phyloP scores from a whole-genome alignment of 805 yeast species.

The Candida michaelii region DNA sequence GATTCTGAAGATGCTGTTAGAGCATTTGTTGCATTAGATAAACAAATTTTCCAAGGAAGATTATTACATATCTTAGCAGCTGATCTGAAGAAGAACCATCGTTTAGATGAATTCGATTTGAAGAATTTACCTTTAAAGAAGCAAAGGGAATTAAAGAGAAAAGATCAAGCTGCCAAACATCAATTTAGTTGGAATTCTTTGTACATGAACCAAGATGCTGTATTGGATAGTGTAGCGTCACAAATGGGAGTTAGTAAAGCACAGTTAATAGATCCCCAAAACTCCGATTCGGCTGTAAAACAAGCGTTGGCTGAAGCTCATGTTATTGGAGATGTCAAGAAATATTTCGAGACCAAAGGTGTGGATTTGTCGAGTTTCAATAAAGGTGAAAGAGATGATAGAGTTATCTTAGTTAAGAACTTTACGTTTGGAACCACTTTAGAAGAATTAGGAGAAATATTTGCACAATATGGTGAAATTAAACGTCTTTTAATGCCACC shows the following conservation, averaged over 20 bases:
- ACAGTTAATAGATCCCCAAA: conserved; percentile 84
- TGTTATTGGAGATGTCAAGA: conserved; percentile 86
- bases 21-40: conserved; percentile 77
- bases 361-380: conserved; percentile 77
- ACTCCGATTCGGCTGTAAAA: conserved; percentile 85
- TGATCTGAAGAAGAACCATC: conserved; percentile 75
- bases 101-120: conserved; percentile 85
- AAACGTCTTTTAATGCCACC: conserved; percentile 90
- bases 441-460: conserved; percentile 80
- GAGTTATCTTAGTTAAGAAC: conserved; percentile 79
- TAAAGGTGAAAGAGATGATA: conserved; percentile 72
- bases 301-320: conserved; percentile 98
- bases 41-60: conserved; percentile 91
- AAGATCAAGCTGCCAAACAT: conserved; percentile 78
- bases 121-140: conserved; percentile 90
- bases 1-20: conserved; percentile 68
- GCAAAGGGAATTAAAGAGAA: conserved; percentile 80
- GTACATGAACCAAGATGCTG: conserved; percentile 88
- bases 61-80: conserved; percentile 87
- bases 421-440: conserved; percentile 84
- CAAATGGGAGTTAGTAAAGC: conserved; percentile 82
- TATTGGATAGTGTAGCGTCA: conserved; percentile 82
- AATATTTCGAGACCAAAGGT: conserved; percentile 80
- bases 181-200: conserved; percentile 96
- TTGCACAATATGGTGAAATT: conserved; percentile 75